Evolutionary conservation across 1,284 basidiomycete genomes (phyloP), one percentile per base, ranked within the genome.

Genomic region (Wolfiporia cocos): DNA sequence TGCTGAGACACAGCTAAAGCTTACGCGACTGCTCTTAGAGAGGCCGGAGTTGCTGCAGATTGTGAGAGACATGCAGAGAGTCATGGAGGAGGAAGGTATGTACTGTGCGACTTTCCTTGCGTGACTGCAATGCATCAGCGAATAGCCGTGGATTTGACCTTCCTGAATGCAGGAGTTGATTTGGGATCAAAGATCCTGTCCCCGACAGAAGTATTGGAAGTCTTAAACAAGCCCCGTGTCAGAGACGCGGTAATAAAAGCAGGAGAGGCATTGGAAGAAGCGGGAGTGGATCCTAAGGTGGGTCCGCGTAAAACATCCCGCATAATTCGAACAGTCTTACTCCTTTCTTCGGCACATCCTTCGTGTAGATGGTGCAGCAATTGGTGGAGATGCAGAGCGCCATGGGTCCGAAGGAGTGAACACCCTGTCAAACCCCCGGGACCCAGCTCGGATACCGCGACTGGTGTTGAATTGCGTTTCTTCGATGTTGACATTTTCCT

Each of bases 1-100:
- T 23, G 62, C 63, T 14, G 66, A 73, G 44, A 65, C 67, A 53
- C 65, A 72, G 49, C 71, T 70, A 28, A 59, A 67, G 1, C 50
- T 75, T 37, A 73, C 72, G 52, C 62, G 68, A 42, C 72, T 79
- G 53, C 52, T 83, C n/a, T 62, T 69, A 31, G 61, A 70, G 34
- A 73, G 66, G 33, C 76, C 77, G 6, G 71, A 74, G 35, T 73
- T 73, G 3, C 51, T 80, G 20, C 56, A 62, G 37, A 70, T 78
- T n/a, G 52, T 81, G 29, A 50, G 69, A 49, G 62, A 73, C 46
- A 62, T 82, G 56, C 60, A 67, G 18, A 49, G 63, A 33, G 42
- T 72, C 20, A 56, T 83, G 51, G 63, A 75, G 48, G 67, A 71
- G 12, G 61, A 71, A 57, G 80, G 81, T 81, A 48, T 35, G 62